These are phyloP conservation scores for Phytophthora megakarya DNA, from an alignment of 352 stramenopile species.

Conservation along the genomic window DNA sequence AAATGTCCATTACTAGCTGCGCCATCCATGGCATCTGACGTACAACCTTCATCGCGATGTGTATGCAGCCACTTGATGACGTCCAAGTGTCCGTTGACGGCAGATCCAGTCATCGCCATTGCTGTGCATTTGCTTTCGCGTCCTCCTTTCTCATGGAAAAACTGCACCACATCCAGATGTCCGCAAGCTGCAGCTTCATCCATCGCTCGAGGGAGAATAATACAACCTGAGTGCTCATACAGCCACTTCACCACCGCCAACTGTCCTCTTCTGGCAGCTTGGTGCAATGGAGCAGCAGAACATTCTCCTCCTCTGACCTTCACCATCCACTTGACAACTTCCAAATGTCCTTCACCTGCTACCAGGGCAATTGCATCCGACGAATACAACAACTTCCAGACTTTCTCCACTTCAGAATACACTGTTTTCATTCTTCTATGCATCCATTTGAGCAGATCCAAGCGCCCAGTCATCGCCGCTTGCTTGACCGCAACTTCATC, in stretches of 20 bases:
- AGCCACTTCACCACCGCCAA: conserved; percentile 27
- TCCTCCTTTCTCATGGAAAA: conserved; percentile 26
- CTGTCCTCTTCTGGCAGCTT: conserved; percentile 24
- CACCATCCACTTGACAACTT: conserved; percentile 34
- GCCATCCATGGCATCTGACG: conserved; percentile 21
- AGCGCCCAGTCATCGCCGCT: conserved; percentile 31
- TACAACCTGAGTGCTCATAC: conserved; percentile 24
- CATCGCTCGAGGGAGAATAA: conserved; percentile 29
- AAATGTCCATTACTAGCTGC: conserved; percentile 32
- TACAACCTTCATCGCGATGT: conserved; percentile 26
- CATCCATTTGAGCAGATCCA: conserved; percentile 33
- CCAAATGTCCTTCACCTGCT: conserved; percentile 20
- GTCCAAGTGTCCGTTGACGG: conserved; percentile 25
- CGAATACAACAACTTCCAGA: conserved; percentile 27
- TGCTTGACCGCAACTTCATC: conserved; percentile 31
- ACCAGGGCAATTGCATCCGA: conserved; percentile 21
- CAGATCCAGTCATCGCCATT: conserved; percentile 29
- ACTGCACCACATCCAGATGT: conserved; percentile 28
- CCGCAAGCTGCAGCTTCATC: conserved; percentile 32
- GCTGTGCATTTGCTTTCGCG: conserved; percentile 21
- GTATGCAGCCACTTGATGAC: conserved; percentile 35
- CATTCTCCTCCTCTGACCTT: conserved; percentile 30
- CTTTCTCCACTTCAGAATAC: neutral
- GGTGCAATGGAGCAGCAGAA: conserved; percentile 28
- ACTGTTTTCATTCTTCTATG: conserved; percentile 6